Percentiles rank a stretch among this genome's conserved stretches.
These are phyloP conservation scores for Rhinocladiella similis DNA, from an alignment of 2,329 filamentous ascomycete genomes.

Conservation along the genomic window DNA sequence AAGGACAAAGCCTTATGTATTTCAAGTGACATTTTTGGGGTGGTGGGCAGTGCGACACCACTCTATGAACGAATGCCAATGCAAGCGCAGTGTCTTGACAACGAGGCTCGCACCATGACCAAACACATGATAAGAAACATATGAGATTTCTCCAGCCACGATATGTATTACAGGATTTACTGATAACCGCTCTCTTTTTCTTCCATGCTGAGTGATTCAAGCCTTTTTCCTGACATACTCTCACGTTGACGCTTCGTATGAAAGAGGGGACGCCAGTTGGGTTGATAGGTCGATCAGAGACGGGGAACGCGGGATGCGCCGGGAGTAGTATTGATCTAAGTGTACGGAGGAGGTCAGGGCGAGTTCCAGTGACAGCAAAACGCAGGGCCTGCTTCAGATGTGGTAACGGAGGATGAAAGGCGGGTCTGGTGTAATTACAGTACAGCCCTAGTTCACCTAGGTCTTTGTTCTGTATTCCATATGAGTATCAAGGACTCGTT, in stretches of 20 bases:
- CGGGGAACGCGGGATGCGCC: conserved; percentile 1
- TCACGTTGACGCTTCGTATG: background rate
- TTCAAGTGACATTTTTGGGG: background rate
- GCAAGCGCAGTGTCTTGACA: background rate
- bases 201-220: background rate
- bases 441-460: no score
- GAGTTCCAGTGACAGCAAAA: background rate
- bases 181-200: no score
- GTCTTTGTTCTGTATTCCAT: no score
- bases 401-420: background rate
- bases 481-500: no score
- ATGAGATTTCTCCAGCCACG: no score
- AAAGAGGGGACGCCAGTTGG: background rate
- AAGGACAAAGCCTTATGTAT: background rate
- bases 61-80: background rate
- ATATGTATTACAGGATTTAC: no score
- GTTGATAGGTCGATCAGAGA: background rate
- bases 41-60: background rate
- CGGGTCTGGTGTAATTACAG: background rate
- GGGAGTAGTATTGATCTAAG: background rate
- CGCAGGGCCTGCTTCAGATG: background rate
- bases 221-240: background rate
- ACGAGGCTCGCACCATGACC: background rate
- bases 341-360: background rate
- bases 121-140: background rate